These are phyloP conservation scores for Teunomyces tritomae DNA, from an alignment of 805 yeast species.

Conservation along the genomic window DNA sequence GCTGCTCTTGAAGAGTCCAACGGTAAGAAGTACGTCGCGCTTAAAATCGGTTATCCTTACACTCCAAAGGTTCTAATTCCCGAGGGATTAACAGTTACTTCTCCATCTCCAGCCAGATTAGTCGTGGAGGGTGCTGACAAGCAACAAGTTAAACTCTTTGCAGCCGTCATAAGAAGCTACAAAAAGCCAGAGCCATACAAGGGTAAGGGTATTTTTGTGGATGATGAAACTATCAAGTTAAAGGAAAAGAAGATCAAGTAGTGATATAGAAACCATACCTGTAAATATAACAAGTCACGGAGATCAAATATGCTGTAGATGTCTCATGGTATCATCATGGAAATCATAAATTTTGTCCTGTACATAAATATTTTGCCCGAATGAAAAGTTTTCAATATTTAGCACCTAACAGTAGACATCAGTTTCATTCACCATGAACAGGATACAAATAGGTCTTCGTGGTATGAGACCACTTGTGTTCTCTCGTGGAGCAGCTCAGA, in stretches of 20 bases:
- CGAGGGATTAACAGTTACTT: constrained; percentile 63
- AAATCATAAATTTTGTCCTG: background rate
- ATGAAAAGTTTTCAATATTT: constrained; percentile 1
- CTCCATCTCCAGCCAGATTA: constrained; percentile 84
- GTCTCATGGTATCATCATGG: no score
- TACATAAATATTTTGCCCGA: background rate
- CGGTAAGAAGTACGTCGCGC: constrained; percentile 56
- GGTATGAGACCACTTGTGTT: constrained; percentile 4
- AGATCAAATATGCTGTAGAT: background rate
- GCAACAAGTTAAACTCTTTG: constrained; percentile 83
- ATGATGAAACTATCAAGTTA: constrained; percentile 84
- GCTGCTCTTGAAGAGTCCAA: constrained; percentile 63
- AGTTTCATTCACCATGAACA: constrained; percentile 1
- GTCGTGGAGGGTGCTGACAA: constrained; percentile 84
- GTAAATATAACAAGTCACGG: constrained; percentile 1
- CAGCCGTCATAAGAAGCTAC: constrained; percentile 80
- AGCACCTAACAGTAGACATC: background rate
- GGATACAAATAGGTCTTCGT: constrained; percentile 2
- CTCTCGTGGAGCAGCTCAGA: constrained; percentile 33
- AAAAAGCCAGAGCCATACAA: constrained; percentile 98
- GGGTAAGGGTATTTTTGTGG: constrained; percentile 94
- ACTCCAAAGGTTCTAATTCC: constrained; percentile 78
- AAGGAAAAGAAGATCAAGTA: constrained; percentile 94
- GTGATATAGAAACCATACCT: constrained; percentile 1
- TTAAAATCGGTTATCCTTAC: constrained; percentile 87